These are phyloP conservation scores for Begonia loranthoides DNA, from an alignment of 306 rosid species.

Conservation along the genomic window DNA sequence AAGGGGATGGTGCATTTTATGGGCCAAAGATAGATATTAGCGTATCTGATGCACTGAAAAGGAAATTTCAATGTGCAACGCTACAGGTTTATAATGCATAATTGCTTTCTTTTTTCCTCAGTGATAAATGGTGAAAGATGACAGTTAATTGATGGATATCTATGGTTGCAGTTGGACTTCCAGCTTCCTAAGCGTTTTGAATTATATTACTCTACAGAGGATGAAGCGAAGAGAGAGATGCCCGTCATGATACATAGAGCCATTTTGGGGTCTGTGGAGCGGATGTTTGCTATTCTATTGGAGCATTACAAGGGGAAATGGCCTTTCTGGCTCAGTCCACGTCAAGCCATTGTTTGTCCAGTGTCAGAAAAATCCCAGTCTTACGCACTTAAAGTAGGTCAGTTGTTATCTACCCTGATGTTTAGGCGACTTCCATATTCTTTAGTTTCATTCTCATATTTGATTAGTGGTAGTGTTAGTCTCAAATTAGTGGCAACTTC, in stretches of 20 bases:
- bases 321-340: slow-evolving; percentile 99
- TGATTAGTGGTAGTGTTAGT: too few relatives aligned
- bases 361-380: slow-evolving; percentile 77
- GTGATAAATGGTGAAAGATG: too few relatives aligned
- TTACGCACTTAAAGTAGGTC: slow-evolving; percentile 48
- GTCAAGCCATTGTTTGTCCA: slow-evolving; percentile 83
- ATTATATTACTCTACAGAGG: slow-evolving; percentile 82
- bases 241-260: slow-evolving; percentile 97
- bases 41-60: slow-evolving; percentile 73
- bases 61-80: slow-evolving; percentile 88
- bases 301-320: slow-evolving; percentile 95
- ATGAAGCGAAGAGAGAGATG: slow-evolving; percentile 70
- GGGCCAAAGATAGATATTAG: slow-evolving; percentile 91
- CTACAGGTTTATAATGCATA: slow-evolving; percentile 43
- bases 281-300: slow-evolving; percentile 84
- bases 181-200: slow-evolving; percentile 85
- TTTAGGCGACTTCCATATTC: too few relatives aligned
- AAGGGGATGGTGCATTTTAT: slow-evolving; percentile 88
- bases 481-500: too few relatives aligned
- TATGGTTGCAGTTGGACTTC: slow-evolving; percentile 74
- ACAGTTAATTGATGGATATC: slow-evolving; percentile 6
- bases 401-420: too few relatives aligned
- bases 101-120: slow-evolving; percentile 1
- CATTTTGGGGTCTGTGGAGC: slow-evolving; percentile 74
- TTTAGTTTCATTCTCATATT: too few relatives aligned